Evolutionary conservation across 345 rosid genomes (phyloP).

Genomic region (Cardiospermum halicacabum): DNA sequence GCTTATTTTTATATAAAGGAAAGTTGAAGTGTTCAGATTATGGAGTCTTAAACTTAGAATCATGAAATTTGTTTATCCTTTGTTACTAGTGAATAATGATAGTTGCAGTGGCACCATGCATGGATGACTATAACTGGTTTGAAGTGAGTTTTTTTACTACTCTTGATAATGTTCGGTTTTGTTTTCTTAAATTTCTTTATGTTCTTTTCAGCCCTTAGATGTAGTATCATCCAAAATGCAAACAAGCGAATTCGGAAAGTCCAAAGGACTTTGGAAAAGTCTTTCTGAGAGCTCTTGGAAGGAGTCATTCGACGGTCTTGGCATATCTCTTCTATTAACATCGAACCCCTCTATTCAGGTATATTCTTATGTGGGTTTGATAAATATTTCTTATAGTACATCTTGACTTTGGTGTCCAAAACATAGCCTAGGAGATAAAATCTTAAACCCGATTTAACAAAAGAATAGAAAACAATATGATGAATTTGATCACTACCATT

Average conservation of each 20-base stretch:
- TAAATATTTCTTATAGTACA: background rate
- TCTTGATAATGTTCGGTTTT: background rate
- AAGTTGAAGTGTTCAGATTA: background rate
- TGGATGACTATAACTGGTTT: background rate
- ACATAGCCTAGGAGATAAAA: background rate
- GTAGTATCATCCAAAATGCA: slow-evolving; percentile 97
- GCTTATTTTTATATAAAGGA: too few species aligned
- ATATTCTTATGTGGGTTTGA: slow-evolving; percentile 1
- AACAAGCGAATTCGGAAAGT: slow-evolving; percentile 89
- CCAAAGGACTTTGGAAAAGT: slow-evolving; percentile 86
- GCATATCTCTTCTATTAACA: slow-evolving; percentile 88
- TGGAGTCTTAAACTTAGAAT: background rate
- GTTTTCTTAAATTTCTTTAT: slow-evolving; percentile 13
- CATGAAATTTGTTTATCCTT: background rate
- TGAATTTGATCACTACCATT: too few species aligned
- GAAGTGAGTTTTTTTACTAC: slow-evolving; percentile 2
- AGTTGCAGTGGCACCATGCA: background rate
- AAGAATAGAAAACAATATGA: too few species aligned
- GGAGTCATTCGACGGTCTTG: slow-evolving; percentile 84
- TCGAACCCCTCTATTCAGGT: slow-evolving; percentile 97
- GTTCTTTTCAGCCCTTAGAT: slow-evolving; percentile 71
- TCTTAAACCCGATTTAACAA: background rate
- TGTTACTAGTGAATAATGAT: background rate
- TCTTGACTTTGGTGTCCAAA: background rate
- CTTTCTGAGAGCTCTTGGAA: slow-evolving; percentile 65